These are phyloP conservation scores for Phytopythium cucurbitacearum DNA, from an alignment of 352 stramenopile genomes.

Conservation along the genomic window DNA sequence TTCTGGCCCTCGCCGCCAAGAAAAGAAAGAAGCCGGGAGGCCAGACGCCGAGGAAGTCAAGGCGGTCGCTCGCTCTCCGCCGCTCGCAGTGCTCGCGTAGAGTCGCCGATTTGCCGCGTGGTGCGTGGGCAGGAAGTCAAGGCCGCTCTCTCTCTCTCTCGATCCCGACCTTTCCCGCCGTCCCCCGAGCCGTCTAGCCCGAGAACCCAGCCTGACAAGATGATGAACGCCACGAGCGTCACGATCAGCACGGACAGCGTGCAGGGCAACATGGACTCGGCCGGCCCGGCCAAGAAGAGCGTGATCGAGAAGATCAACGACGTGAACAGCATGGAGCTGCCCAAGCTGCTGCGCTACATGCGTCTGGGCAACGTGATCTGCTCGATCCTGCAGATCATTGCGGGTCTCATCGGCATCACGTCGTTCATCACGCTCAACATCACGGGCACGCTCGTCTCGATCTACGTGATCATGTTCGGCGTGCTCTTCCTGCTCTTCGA, in stretches of 20 bases:
- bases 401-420: slow-evolving; percentile 74
- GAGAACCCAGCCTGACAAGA: slow-evolving; percentile 12
- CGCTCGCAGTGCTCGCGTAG: not conserved
- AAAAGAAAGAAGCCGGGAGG: too few relatives aligned
- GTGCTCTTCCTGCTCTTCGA: slow-evolving; percentile 85
- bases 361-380: slow-evolving; percentile 80
- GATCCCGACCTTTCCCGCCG: not conserved
- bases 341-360: slow-evolving; percentile 86
- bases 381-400: slow-evolving; percentile 80
- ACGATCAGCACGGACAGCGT: slow-evolving; percentile 81
- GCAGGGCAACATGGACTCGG: slow-evolving; percentile 40
- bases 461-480: slow-evolving; percentile 90
- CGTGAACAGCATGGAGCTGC: slow-evolving; percentile 89
- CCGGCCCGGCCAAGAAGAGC: slow-evolving; percentile 51
- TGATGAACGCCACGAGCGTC: slow-evolving; percentile 77
- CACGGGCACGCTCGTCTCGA: slow-evolving; percentile 82
- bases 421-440: slow-evolving; percentile 90
- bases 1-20: too few relatives aligned
- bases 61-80: not conserved
- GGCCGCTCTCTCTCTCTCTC: not conserved
- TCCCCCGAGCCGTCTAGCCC: not conserved
- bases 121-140: too few relatives aligned
- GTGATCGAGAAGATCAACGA: slow-evolving; percentile 84
- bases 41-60: too few relatives aligned
- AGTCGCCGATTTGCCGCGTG: not conserved